Evolutionary conservation across 2,329 filamentous ascomycete species (phyloP), one percentile per base, ranked within the genome.

Genomic region (Fusarium phyllophilum): DNA sequence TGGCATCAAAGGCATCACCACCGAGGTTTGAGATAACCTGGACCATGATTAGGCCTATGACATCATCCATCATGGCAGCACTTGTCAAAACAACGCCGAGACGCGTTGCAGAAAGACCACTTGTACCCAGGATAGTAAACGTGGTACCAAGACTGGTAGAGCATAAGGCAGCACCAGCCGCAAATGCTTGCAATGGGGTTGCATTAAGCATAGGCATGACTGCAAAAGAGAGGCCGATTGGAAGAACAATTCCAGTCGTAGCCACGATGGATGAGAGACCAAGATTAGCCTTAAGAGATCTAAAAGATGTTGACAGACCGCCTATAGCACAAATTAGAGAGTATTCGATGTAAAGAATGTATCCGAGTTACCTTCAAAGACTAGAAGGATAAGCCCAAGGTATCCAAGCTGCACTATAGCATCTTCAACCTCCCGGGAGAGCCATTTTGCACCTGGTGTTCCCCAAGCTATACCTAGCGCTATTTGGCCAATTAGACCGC

Each of bases 51-150:
- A 96, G 83, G 0, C 93, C 93, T 4, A 93, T 88, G 1, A 96
- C 91, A 81, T 96, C 93, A 78, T 96, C 94, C 83, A 96, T 89
- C 89, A 96, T 93, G 1, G 93, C 94, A 2, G 93, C 93, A 66
- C 89, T 91, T 6, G 89, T 89, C 1, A 95, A 85, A 0, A 96
- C 88, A 82, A 90, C 64, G 83, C 94, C 87, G 10, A 88, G 78
- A 13, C 86, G 82, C 5, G 85, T 85, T 3, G 79, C 73, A 4
- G 79, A 79, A 8, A 87, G 81, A 0, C 85, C 85, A 29, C 84
- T 86, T 1, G 83, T 79, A 18, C 82, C 78, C 0, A 88, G 81
- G 9, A 88, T 83, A 6, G 89, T 90, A 14, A 93, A 91, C 1
- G 87, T 88, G 0, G 93, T 95, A 10, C 93, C 93, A 1, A 95